Conservation (phyloP, 208 protist species). For the Trypanosoma brucei region DNA sequence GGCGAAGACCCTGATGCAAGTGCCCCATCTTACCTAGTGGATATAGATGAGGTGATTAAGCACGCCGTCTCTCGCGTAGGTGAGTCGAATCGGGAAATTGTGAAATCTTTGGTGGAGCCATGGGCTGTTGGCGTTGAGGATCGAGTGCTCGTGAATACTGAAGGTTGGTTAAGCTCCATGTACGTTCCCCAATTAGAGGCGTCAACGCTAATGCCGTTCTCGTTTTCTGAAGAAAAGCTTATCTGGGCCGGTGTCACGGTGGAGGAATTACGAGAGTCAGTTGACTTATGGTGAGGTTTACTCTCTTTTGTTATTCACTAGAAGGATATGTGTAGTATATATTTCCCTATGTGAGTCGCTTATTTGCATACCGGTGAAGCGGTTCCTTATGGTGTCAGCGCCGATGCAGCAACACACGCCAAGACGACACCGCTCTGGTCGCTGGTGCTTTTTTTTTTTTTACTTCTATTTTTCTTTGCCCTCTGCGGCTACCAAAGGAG, state of each 20-base stretch:
- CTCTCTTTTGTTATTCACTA: too few species aligned
- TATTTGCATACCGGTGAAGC: too few species aligned
- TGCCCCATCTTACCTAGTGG: neutral
- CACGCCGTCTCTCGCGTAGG: conserved; percentile 1
- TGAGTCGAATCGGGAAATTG: neutral
- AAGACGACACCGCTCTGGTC: too few species aligned
- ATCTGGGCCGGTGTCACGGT: conserved; percentile 20
- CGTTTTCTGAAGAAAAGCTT: conserved; percentile 17
- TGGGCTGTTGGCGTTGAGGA: conserved; percentile 1
- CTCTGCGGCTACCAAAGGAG: too few species aligned
- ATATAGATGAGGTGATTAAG: conserved; percentile 7
- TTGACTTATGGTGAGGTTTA: conserved; percentile 10
- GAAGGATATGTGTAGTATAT: too few species aligned
- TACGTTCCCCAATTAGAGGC: conserved; percentile 1
- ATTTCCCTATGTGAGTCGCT: too few species aligned
- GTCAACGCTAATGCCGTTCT: conserved; percentile 5
- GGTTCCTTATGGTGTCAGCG: too few species aligned
- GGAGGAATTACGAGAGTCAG: conserved; percentile 11
- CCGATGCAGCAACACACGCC: too few species aligned
- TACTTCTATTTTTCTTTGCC: too few species aligned
- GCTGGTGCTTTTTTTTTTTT: too few species aligned
- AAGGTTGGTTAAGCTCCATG: conserved; percentile 14
- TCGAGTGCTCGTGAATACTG: conserved; percentile 14
- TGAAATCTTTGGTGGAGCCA: conserved; percentile 5
- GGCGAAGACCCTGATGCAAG: neutral